Evolutionary conservation across 768 basidiomycete species (phyloP).

Genomic region (Tulasnella sp.): DNA sequence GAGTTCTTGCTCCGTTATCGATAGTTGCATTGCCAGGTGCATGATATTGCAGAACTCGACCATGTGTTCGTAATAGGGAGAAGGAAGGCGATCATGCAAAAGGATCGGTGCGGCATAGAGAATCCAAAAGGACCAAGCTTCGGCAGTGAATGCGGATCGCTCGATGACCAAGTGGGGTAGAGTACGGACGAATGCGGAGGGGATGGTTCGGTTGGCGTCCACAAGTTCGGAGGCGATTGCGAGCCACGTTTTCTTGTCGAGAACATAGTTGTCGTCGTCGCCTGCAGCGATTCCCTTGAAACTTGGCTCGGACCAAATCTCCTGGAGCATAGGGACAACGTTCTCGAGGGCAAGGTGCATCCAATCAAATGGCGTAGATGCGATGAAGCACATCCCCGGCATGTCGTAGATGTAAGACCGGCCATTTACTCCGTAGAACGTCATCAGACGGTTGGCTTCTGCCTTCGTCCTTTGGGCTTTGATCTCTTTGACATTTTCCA

Average conservation of each 20-base stretch:
- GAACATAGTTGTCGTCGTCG: slow-evolving; percentile 23
- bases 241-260: slow-evolving; percentile 30
- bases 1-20: slow-evolving; percentile 24
- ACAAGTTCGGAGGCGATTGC: slow-evolving; percentile 30
- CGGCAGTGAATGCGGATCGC: slow-evolving; percentile 26
- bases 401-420: slow-evolving; percentile 19
- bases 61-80: slow-evolving; percentile 34
- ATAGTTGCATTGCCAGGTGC: slow-evolving; percentile 25
- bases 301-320: slow-evolving; percentile 32
- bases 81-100: slow-evolving; percentile 26
- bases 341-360: slow-evolving; percentile 42
- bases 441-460: slow-evolving; percentile 20
- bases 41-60: slow-evolving; percentile 31
- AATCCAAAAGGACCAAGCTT: slow-evolving; percentile 33
- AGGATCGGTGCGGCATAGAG: slow-evolving; percentile 31
- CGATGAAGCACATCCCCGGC: slow-evolving; percentile 27
- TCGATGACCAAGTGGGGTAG: slow-evolving; percentile 28
- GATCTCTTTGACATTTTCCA: neutral
- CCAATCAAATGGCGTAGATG: slow-evolving; percentile 36
- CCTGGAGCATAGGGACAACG: slow-evolving; percentile 27
- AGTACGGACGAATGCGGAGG: slow-evolving; percentile 27
- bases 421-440: neutral
- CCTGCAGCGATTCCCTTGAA: slow-evolving; percentile 31
- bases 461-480: slow-evolving; percentile 9
- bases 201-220: slow-evolving; percentile 28